phyloP scores from a whole-genome alignment of 2,329 filamentous ascomycete genomes.

The Colletotrichum tamarilloi region DNA sequence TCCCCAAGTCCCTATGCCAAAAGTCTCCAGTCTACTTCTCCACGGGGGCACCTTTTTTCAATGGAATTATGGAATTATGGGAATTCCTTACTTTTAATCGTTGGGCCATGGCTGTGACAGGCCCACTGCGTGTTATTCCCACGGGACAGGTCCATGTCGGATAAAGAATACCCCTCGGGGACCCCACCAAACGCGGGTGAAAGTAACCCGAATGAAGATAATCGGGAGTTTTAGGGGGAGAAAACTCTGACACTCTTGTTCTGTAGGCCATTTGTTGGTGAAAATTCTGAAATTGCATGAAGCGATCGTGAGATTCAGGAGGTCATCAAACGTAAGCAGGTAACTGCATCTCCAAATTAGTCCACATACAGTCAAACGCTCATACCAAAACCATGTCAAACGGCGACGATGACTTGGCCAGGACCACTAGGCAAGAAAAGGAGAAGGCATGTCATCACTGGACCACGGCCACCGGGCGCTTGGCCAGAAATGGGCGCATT shows the following conservation, averaged over 20 bases:
- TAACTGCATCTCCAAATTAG: too few species aligned
- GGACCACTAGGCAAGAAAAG: background rate
- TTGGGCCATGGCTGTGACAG: background rate
- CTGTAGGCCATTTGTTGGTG: background rate
- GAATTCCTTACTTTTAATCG: background rate
- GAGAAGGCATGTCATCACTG: background rate
- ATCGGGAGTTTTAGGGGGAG: constrained; percentile 4
- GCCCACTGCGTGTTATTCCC: background rate
- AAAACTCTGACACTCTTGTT: background rate
- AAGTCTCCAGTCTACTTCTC: constrained; percentile 6
- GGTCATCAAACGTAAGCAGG: background rate
- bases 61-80: background rate
- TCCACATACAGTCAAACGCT: background rate
- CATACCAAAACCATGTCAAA: background rate
- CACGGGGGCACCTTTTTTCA: constrained; percentile 16
- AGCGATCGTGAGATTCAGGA: constrained; percentile 2
- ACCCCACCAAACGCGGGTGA: constrained; percentile 26
- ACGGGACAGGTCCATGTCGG: constrained; percentile 12
- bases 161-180: constrained; percentile 14
- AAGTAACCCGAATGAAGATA: background rate
- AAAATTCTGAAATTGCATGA: constrained; percentile 7
- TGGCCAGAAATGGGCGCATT: constrained; percentile 6
- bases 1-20: constrained; percentile 25
- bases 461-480: background rate
- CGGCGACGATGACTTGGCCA: background rate